Percentiles rank a stretch among this genome's conserved stretches.
phyloP scores from a whole-genome alignment of 169 alveolate species.

The Toxoplasma gondii region DNA sequence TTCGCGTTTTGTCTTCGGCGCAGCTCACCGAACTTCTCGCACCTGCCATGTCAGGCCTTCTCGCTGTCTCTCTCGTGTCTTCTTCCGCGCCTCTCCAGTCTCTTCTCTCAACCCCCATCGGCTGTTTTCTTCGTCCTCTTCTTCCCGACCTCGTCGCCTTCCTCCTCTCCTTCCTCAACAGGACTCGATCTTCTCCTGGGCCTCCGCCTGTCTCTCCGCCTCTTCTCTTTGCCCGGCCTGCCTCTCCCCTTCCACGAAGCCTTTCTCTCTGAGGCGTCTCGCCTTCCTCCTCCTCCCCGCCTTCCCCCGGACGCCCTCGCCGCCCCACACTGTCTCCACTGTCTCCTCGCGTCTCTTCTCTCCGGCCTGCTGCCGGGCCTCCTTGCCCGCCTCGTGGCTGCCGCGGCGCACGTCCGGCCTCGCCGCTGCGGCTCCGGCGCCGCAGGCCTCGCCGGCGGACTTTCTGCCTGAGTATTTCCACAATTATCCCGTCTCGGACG shows the following conservation, averaged over 20 bases:
- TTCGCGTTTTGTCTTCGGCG: neutral
- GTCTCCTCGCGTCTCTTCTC: neutral
- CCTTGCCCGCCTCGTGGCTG: neutral
- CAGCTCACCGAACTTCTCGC: neutral
- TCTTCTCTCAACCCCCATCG: neutral
- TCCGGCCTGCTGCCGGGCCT: neutral
- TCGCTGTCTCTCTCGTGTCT: neutral
- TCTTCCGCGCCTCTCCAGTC: neutral
- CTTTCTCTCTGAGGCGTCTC: neutral
- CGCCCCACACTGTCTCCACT: neutral
- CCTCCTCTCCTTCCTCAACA: too few relatives aligned
- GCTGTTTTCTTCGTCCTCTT: too few relatives aligned
- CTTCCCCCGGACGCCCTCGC: too few relatives aligned
- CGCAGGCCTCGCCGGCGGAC: neutral
- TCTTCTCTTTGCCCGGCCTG: neutral
- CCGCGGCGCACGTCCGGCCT: neutral
- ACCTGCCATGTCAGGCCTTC: neutral
- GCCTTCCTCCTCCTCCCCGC: neutral
- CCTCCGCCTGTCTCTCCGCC: neutral
- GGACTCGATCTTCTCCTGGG: too few relatives aligned
- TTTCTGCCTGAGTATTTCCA: constrained; percentile 29
- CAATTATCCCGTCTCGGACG: neutral
- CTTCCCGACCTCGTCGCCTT: too few relatives aligned
- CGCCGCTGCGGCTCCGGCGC: neutral
- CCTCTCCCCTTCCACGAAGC: neutral